Conservation (phyloP, 805 yeast genomes). For the Candida morakotiae region DNA sequence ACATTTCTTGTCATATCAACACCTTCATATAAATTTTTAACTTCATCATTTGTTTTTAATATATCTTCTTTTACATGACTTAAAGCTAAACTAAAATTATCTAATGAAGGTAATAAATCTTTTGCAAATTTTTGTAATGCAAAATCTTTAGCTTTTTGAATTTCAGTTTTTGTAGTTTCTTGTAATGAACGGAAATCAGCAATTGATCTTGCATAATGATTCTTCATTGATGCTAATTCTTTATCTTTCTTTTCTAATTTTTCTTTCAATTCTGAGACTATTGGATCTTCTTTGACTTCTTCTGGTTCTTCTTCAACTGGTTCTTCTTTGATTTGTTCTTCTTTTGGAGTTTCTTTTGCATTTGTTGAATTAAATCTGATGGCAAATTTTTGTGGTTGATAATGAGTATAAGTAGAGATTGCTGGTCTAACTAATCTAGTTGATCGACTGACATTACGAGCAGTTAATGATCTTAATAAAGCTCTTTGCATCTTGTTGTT, state of each 20-base stretch:
- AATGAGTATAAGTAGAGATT: neutral
- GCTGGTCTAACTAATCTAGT: conserved; percentile 13
- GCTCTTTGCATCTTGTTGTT: conserved; percentile 24
- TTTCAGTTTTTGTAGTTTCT: conserved; percentile 82
- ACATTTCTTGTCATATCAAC: conserved; percentile 85
- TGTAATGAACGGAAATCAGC: conserved; percentile 94
- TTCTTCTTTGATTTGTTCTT: conserved; percentile 8
- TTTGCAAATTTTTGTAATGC: conserved; percentile 90
- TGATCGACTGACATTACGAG: conserved; percentile 11
- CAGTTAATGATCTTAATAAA: conserved; percentile 15
- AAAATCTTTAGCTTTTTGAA: conserved; percentile 82
- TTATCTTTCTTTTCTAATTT: conserved; percentile 60
- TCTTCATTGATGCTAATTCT: conserved; percentile 79
- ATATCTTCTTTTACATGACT: conserved; percentile 65
- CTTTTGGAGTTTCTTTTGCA: conserved; percentile 12
- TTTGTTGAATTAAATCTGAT: conserved; percentile 17
- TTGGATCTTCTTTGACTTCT: conserved; percentile 12
- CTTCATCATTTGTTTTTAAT: conserved; percentile 54
- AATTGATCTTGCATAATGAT: conserved; percentile 73
- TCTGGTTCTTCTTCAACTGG: conserved; percentile 11
- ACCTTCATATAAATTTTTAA: conserved; percentile 78
- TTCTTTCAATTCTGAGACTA: conserved; percentile 36
- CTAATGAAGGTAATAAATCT: conserved; percentile 84
- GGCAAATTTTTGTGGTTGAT: neutral
- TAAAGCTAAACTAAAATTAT: conserved; percentile 85